A percentile compares a stretch with the other conserved stretches of the same genome.
These are phyloP conservation scores for Pichia sp. DNA, from an alignment of 1,139 yeast genomes.

Conservation along the genomic window DNA sequence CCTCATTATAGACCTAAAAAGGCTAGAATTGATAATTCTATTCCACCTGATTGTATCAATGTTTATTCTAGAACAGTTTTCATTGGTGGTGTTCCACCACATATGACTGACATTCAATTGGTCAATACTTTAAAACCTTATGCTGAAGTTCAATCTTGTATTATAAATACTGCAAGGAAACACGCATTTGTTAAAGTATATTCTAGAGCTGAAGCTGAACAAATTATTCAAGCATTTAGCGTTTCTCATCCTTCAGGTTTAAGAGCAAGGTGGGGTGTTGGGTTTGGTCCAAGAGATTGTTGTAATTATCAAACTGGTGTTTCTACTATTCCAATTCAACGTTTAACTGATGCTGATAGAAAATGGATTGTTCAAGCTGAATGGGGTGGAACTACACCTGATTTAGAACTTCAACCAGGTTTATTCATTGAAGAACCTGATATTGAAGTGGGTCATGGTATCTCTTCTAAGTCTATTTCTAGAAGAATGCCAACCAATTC, in stretches of 20 bases:
- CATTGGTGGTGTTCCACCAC: conserved; percentile 85
- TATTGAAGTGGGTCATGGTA: conserved; percentile 91
- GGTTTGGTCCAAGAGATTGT: conserved; percentile 97
- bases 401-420: conserved; percentile 74
- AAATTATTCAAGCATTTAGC: conserved; percentile 43
- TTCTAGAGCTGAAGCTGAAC: conserved; percentile 90
- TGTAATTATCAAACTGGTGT: conserved; percentile 90
- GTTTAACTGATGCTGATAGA: conserved; percentile 89
- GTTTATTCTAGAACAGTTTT: conserved; percentile 86
- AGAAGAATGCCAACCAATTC: conserved; percentile 83
- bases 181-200: conserved; percentile 97
- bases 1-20: conserved; percentile 69
- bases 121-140: conserved; percentile 67
- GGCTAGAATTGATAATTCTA: conserved; percentile 57
- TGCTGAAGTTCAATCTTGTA: conserved; percentile 91
- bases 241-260: conserved; percentile 37
- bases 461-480: conserved; percentile 86
- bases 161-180: conserved; percentile 77
- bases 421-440: conserved; percentile 94
- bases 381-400: conserved; percentile 93
- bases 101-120: conserved; percentile 70
- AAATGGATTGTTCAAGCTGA: conserved; percentile 86
- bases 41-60: conserved; percentile 76
- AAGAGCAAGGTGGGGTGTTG: conserved; percentile 97
- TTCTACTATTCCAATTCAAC: conserved; percentile 74